Evolutionary conservation across 1,284 basidiomycete genomes (phyloP).

Genomic region (Cutaneotrichosporon mucoides): DNA sequence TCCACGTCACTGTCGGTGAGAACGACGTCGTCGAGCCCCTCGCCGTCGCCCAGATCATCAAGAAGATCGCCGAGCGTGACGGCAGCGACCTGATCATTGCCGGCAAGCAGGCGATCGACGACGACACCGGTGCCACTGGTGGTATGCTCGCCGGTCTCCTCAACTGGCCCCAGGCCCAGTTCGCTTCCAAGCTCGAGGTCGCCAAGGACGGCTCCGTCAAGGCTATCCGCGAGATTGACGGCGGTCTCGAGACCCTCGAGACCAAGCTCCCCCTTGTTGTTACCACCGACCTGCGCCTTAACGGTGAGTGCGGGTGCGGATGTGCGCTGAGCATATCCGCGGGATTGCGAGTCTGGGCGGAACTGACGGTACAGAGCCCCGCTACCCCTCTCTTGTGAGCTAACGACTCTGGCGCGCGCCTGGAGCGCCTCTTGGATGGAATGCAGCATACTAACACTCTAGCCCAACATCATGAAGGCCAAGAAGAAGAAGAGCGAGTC

Average conservation of each 20-base stretch:
- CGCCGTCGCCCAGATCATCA: constrained; percentile 61
- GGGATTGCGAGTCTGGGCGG: neutral
- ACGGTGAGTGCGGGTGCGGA: constrained; percentile 55
- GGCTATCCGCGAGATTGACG: constrained; percentile 91
- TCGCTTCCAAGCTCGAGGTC: constrained; percentile 84
- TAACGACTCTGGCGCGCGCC: too few relatives aligned
- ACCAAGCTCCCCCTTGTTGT: constrained; percentile 79
- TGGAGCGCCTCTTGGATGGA: too few relatives aligned
- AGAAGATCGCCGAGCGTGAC: constrained; percentile 65
- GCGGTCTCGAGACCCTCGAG: constrained; percentile 79
- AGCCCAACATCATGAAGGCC: constrained; percentile 95
- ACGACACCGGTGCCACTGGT: constrained; percentile 93
- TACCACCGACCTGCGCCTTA: constrained; percentile 74
- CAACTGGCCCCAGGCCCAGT: constrained; percentile 91
- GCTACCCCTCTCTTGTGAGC: constrained; percentile 73
- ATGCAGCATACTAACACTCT: constrained; percentile 4
- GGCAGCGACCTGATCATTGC: constrained; percentile 77
- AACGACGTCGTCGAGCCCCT: constrained; percentile 62
- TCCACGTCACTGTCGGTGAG: constrained; percentile 85
- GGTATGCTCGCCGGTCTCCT: constrained; percentile 95
- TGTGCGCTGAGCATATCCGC: too few relatives aligned
- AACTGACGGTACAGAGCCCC: constrained; percentile 61
- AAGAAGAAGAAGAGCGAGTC: constrained; percentile 98
- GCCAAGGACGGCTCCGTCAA: constrained; percentile 65
- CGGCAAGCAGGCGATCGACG: constrained; percentile 99